A percentile compares a stretch with the other conserved stretches of the same genome.
phyloP scores from a whole-genome alignment of 2,329 filamentous ascomycete species.

The Sporothrix inflata region DNA sequence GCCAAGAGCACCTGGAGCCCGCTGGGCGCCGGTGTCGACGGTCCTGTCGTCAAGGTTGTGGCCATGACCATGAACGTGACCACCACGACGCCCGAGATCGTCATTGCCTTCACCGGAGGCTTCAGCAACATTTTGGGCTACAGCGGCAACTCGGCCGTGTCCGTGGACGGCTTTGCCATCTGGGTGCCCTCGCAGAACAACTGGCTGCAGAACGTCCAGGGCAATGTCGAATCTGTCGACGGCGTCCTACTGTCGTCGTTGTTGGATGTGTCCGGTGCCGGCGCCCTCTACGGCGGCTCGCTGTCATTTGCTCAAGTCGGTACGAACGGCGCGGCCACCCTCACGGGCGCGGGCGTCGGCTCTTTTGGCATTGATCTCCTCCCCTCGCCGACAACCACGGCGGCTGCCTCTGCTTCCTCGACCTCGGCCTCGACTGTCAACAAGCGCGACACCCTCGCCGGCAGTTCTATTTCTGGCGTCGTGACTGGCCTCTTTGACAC shows the following conservation, averaged over 20 bases:
- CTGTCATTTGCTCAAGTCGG: constrained; percentile 75
- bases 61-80: constrained; percentile 80
- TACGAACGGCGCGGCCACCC: constrained; percentile 71
- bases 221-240: constrained; percentile 65
- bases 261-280: constrained; percentile 64
- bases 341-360: constrained; percentile 59
- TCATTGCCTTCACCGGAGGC: constrained; percentile 77
- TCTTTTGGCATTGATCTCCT: constrained; percentile 62
- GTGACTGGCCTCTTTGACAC: constrained; percentile 77
- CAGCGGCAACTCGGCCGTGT: constrained; percentile 60
- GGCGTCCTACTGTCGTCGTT: constrained; percentile 73
- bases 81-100: constrained; percentile 66
- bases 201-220: constrained; percentile 81
- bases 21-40: constrained; percentile 84
- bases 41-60: constrained; percentile 73
- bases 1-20: constrained; percentile 71
- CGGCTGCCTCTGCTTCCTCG: constrained; percentile 42
- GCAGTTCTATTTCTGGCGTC: constrained; percentile 64
- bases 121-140: constrained; percentile 76
- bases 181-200: constrained; percentile 87
- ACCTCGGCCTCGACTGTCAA: constrained; percentile 41
- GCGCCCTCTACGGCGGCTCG: constrained; percentile 79
- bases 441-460: constrained; percentile 52
- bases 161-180: constrained; percentile 77
- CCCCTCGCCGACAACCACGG: constrained; percentile 39